A percentile compares a stretch with the other conserved stretches of the same genome.
Evolutionary conservation across 345 rosid species (phyloP).

Genomic region (Chamaenerion angustifolium): DNA sequence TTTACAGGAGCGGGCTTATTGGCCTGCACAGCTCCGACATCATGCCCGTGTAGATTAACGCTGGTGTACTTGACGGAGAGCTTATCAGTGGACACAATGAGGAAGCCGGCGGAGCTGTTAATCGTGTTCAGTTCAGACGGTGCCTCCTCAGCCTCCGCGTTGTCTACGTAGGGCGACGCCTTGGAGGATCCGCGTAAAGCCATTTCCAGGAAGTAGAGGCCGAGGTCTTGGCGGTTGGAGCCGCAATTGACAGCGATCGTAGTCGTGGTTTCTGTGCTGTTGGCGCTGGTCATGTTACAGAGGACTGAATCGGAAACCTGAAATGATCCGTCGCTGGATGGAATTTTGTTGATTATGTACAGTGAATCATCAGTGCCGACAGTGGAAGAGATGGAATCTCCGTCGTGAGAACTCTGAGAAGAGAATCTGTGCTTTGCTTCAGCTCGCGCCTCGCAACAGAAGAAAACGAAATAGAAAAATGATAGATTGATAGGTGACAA

Average conservation of each 20-base stretch:
- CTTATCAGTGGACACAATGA: conserved; percentile 67
- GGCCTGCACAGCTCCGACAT: conserved; percentile 81
- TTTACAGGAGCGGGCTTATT: conserved; percentile 66
- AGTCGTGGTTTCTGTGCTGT: not conserved
- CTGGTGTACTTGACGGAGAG: conserved; percentile 59
- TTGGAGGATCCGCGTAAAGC: conserved; percentile 14
- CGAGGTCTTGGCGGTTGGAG: conserved; percentile 24
- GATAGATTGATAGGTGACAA: too few relatives aligned
- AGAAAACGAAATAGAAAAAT: too few relatives aligned
- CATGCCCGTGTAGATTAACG: conserved; percentile 57
- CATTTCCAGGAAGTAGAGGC: conserved; percentile 36
- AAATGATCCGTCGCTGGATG: not conserved
- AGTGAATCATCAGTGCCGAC: too few relatives aligned
- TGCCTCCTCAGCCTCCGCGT: conserved; percentile 41
- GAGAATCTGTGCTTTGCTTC: too few relatives aligned
- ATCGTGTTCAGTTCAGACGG: conserved; percentile 83
- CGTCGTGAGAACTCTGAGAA: too few relatives aligned
- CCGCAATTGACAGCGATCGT: not conserved
- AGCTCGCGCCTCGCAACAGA: too few relatives aligned
- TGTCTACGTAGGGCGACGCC: conserved; percentile 11
- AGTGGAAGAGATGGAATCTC: not conserved
- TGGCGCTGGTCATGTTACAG: conserved; percentile 2
- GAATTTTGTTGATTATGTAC: not conserved
- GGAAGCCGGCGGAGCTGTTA: conserved; percentile 79
- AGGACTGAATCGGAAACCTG: not conserved